Percentiles rank a stretch among this genome's conserved stretches.
phyloP scores from a whole-genome alignment of 495 filamentous ascomycete species.

The Opeltia flavorubescens region DNA sequence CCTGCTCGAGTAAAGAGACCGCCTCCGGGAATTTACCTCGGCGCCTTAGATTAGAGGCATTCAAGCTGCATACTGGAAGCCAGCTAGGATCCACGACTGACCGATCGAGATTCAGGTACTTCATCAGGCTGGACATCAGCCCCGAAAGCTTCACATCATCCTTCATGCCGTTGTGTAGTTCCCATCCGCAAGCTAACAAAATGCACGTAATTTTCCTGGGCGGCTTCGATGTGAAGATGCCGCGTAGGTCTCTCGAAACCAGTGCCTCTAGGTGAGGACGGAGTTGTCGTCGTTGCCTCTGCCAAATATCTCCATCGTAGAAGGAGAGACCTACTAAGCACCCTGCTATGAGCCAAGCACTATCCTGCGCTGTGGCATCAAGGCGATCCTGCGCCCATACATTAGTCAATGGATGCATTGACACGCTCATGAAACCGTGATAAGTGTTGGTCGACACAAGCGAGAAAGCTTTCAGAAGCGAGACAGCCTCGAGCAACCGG shows the following conservation, averaged over 20 bases:
- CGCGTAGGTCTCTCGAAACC: not conserved
- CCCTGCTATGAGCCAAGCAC: not conserved
- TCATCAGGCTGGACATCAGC: not conserved
- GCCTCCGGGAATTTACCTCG: no score
- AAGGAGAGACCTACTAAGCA: not conserved
- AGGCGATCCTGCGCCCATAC: slow-evolving; percentile 20
- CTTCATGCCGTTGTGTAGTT: not conserved
- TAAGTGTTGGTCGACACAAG: slow-evolving; percentile 6
- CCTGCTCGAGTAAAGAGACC: not conserved
- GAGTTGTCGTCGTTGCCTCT: not conserved
- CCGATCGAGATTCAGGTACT: not conserved
- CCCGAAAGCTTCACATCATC: not conserved
- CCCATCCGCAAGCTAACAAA: not conserved
- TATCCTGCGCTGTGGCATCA: not conserved
- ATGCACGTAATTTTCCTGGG: not conserved
- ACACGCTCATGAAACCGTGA: slow-evolving; percentile 5
- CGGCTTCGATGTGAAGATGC: not conserved
- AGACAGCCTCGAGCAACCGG: slow-evolving; percentile 10
- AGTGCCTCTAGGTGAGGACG: not conserved
- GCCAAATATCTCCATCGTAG: not conserved
- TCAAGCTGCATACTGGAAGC: not conserved
- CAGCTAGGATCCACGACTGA: not conserved
- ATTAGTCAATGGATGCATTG: slow-evolving; percentile 25
- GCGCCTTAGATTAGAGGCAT: not conserved
- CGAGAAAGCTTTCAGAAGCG: slow-evolving; percentile 14